phyloP scores from a whole-genome alignment of 2,329 filamentous ascomycete genomes.

The Aspergillus fischeri region DNA sequence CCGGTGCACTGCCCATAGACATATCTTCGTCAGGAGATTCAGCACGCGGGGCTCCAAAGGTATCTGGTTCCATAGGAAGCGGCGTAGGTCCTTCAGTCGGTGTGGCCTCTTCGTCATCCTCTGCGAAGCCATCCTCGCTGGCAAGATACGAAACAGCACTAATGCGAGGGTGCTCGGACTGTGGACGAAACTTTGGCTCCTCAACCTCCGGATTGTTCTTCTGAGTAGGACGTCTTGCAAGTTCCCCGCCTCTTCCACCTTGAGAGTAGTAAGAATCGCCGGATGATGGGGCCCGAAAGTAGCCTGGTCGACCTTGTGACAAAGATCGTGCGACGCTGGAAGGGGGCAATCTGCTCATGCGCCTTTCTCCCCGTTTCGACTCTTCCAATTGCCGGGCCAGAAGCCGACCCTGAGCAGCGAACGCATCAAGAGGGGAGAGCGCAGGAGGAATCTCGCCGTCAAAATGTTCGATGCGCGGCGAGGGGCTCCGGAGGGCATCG shows the following conservation, averaged over 20 bases:
- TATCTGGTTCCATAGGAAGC: conserved; percentile 11
- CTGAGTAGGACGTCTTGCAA: conserved; percentile 38
- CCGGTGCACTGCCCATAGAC: conserved; percentile 10
- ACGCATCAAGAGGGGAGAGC: conserved; percentile 89
- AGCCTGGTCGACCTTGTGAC: conserved; percentile 71
- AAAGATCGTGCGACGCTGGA: conserved; percentile 79
- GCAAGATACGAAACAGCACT: conserved; percentile 52
- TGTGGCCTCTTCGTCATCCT: conserved; percentile 33
- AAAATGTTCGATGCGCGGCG: conserved; percentile 67
- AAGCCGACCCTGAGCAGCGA: conserved; percentile 84
- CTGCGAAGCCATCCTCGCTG: conserved; percentile 31
- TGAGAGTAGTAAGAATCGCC: conserved; percentile 42
- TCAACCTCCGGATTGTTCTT: conserved; percentile 37
- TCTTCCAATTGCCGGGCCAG: conserved; percentile 85
- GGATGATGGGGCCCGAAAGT: conserved; percentile 70
- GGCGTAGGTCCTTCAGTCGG: conserved; percentile 21
- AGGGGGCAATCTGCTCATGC: conserved; percentile 81
- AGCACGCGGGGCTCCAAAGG: conserved; percentile 25
- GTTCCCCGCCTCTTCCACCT: conserved; percentile 11
- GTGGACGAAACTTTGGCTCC: conserved; percentile 54
- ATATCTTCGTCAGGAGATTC: conserved; percentile 31
- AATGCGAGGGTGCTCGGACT: conserved; percentile 72
- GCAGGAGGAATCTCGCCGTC: conserved; percentile 78
- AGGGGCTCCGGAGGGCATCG: conserved; percentile 53
- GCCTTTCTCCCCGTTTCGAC: conserved; percentile 65